Percentiles rank a stretch among this genome's conserved stretches.
Conservation (phyloP, 2,329 filamentous ascomycete species). For the Fonsecaea pedrosoi region DNA sequence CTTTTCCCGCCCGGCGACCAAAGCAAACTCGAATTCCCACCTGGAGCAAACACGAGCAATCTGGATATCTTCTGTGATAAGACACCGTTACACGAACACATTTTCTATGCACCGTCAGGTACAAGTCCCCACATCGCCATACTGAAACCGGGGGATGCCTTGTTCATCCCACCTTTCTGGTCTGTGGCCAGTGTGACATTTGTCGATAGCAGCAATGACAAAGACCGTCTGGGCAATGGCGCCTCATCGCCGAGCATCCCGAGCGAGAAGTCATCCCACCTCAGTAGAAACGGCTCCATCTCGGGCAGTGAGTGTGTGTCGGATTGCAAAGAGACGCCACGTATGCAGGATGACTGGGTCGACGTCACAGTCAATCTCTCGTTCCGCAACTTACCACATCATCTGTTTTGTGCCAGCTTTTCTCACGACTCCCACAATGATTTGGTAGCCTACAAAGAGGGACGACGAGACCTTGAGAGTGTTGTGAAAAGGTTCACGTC, state of each 20-base stretch:
- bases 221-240: background rate
- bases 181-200: constrained; percentile 46
- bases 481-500: constrained; percentile 53
- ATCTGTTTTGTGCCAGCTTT: constrained; percentile 72
- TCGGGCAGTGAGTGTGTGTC: constrained; percentile 6
- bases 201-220: background rate
- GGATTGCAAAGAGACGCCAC: background rate
- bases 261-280: background rate
- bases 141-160: constrained; percentile 73
- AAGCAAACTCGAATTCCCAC: constrained; percentile 69
- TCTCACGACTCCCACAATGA: constrained; percentile 90
- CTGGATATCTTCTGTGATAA: constrained; percentile 62
- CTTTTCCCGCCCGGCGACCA: constrained; percentile 82
- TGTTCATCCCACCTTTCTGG: constrained; percentile 86
- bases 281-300: background rate
- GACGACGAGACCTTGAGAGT: constrained; percentile 71
- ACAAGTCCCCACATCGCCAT: constrained; percentile 72
- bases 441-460: constrained; percentile 81
- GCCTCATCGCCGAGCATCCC: background rate
- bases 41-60: constrained; percentile 71
- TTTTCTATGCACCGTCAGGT: constrained; percentile 64
- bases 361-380: constrained; percentile 86
- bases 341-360: constrained; percentile 40
- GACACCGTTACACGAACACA: constrained; percentile 38
- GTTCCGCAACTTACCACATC: constrained; percentile 70